These are phyloP conservation scores for Leishmania tropica DNA, from an alignment of 208 protist genomes.

Conservation along the genomic window DNA sequence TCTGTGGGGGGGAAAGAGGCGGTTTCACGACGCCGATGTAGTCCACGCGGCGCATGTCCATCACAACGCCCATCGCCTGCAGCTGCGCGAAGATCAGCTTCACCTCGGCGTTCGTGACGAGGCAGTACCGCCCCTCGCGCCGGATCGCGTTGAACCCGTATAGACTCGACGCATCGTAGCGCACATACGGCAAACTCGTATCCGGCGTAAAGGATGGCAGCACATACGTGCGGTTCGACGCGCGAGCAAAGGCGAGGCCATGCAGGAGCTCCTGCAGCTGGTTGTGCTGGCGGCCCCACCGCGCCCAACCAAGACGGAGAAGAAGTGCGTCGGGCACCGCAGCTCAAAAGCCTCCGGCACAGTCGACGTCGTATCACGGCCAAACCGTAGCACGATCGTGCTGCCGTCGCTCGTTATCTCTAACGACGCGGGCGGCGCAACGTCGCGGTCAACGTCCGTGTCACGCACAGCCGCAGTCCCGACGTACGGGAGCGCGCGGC, in stretches of 20 bases:
- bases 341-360: neutral
- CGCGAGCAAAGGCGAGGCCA: neutral
- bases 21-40: neutral
- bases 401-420: constrained; percentile 1
- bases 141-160: constrained; percentile 28
- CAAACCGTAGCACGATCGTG: neutral
- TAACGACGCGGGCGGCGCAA: neutral
- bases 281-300: constrained; percentile 28
- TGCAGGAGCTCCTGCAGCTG: constrained; percentile 24
- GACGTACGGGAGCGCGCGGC: constrained; percentile 6
- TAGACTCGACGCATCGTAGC: constrained; percentile 1
- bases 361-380: neutral
- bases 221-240: constrained; percentile 13
- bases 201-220: constrained; percentile 12
- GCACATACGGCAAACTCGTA: neutral
- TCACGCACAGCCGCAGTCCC: constrained; percentile 13
- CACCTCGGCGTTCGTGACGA: constrained; percentile 17
- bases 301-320: constrained; percentile 13
- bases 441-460: constrained; percentile 19
- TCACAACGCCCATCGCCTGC: neutral
- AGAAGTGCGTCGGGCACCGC: constrained; percentile 15
- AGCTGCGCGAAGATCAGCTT: constrained; percentile 4
- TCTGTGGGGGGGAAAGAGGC: neutral
- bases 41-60: constrained; percentile 1
- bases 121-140: constrained; percentile 22